A percentile compares a stretch with the other conserved stretches of the same genome.
Evolutionary conservation across 129 eudicot species (phyloP).

Genomic region (Chrysanthemum lavandulifolium): DNA sequence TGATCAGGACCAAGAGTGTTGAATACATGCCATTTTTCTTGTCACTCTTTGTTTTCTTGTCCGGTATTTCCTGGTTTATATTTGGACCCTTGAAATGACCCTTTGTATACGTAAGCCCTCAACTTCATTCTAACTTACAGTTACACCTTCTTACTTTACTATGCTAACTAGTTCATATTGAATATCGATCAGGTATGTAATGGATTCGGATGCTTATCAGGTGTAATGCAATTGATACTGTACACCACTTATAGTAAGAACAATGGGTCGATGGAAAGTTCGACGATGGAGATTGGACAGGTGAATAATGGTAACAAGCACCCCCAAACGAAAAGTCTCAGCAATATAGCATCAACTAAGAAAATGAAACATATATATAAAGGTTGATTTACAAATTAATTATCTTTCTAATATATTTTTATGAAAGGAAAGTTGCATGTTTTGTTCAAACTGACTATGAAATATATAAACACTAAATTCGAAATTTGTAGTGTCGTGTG

Average conservation of each 20-base stretch:
- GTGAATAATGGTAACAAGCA: slow-evolving; percentile 7
- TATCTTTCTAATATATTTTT: no score
- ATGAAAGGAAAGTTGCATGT: no score
- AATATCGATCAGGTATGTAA: slow-evolving; percentile 57
- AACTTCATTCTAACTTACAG: background rate
- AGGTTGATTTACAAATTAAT: no score
- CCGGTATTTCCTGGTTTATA: slow-evolving; percentile 83
- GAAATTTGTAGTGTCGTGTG: no score
- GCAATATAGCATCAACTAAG: no score
- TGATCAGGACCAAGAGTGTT: slow-evolving; percentile 74
- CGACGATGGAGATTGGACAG: slow-evolving; percentile 45
- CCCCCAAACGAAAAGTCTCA: no score
- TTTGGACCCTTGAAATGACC: slow-evolving; percentile 76
- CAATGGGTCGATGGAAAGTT: slow-evolving; percentile 33
- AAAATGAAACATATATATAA: no score
- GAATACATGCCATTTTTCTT: slow-evolving; percentile 86
- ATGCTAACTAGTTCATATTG: background rate
- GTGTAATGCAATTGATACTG: slow-evolving; percentile 66
- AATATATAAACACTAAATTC: no score
- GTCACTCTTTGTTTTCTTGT: slow-evolving; percentile 69
- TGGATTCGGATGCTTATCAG: slow-evolving; percentile 75
- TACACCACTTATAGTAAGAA: slow-evolving; percentile 67
- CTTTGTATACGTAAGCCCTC: slow-evolving; percentile 57
- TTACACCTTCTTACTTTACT: no score
- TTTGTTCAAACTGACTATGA: no score